Evolutionary conservation across 75 land plant species (phyloP).

Genomic region (Adiantum capillusveneris): DNA sequence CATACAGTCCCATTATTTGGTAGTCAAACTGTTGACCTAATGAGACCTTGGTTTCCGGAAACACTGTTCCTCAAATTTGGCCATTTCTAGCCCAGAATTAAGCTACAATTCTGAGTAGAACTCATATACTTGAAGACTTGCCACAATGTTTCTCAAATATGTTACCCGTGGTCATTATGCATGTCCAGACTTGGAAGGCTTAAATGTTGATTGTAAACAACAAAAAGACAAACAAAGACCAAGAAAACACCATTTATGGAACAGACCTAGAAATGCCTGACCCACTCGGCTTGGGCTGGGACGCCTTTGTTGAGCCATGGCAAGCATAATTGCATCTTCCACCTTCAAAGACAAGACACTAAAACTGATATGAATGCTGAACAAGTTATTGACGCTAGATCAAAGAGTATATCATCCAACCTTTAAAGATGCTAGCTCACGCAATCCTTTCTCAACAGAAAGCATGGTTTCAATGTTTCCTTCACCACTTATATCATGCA

Average conservation of each 20-base stretch:
- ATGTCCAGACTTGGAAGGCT: too few relatives aligned
- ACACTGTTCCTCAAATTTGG: too few relatives aligned
- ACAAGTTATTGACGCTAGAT: not conserved
- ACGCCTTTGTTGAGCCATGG: constrained; percentile 53
- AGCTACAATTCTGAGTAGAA: too few relatives aligned
- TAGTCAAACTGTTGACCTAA: too few relatives aligned
- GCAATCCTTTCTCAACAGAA: constrained; percentile 79
- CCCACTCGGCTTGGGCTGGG: constrained; percentile 26
- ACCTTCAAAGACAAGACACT: constrained; percentile 27
- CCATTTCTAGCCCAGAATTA: too few relatives aligned
- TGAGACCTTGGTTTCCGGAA: too few relatives aligned
- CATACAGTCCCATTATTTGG: too few relatives aligned
- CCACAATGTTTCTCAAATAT: too few relatives aligned
- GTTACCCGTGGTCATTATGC: too few relatives aligned
- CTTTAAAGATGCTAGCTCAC: constrained; percentile 88
- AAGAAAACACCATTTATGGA: not conserved
- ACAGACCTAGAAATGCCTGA: not conserved
- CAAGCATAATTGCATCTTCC: constrained; percentile 83
- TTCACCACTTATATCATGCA: constrained; percentile 79
- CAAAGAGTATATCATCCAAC: constrained; percentile 19
- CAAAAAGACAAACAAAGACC: not conserved
- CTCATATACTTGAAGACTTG: too few relatives aligned
- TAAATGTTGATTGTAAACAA: too few relatives aligned
- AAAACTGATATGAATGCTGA: not conserved
- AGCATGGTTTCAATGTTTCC: constrained; percentile 98